These are phyloP conservation scores for Trametes pubescens DNA, from an alignment of 1,284 basidiomycete species.

Conservation along the genomic window DNA sequence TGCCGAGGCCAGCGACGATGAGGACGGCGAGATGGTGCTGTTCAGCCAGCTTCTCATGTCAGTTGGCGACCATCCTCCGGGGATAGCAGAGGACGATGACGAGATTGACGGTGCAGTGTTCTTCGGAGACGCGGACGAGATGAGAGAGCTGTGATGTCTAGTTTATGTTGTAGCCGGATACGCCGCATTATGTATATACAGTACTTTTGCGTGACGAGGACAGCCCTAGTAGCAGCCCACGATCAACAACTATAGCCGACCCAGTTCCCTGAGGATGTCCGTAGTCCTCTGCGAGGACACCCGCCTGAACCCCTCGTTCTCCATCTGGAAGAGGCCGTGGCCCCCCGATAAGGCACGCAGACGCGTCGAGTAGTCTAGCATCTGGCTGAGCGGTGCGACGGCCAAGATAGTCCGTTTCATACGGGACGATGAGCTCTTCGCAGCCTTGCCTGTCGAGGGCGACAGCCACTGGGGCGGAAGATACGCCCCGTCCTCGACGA, in stretches of 20 bases:
- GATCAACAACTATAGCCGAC: constrained; percentile 54
- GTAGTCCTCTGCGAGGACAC: constrained; percentile 65
- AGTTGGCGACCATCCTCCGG: constrained; percentile 59
- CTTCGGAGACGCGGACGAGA: constrained; percentile 83
- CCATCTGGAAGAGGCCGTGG: constrained; percentile 83
- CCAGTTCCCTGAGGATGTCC: constrained; percentile 81
- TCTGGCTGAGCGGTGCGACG: constrained; percentile 77
- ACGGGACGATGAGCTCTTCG: constrained; percentile 42
- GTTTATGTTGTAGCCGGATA: constrained; percentile 15
- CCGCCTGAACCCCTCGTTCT: constrained; percentile 74
- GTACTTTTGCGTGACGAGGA: constrained; percentile 1
- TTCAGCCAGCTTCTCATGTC: constrained; percentile 78
- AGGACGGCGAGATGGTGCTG: constrained; percentile 67
- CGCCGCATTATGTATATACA: constrained; percentile 2
- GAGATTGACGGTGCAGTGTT: constrained; percentile 76
- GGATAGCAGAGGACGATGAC: constrained; percentile 73
- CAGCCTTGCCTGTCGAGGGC: constrained; percentile 62
- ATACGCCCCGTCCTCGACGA: constrained; percentile 69
- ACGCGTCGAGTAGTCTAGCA: constrained; percentile 83
- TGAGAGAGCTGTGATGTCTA: constrained; percentile 57
- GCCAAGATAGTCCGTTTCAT: constrained; percentile 71
- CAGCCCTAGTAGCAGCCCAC: too few species aligned
- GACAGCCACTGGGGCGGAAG: constrained; percentile 77
- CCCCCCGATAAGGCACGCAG: constrained; percentile 85
- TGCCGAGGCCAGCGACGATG: constrained; percentile 45